Conservation (phyloP, 106 monocot genomes). For the Dendrobium nobile region DNA sequence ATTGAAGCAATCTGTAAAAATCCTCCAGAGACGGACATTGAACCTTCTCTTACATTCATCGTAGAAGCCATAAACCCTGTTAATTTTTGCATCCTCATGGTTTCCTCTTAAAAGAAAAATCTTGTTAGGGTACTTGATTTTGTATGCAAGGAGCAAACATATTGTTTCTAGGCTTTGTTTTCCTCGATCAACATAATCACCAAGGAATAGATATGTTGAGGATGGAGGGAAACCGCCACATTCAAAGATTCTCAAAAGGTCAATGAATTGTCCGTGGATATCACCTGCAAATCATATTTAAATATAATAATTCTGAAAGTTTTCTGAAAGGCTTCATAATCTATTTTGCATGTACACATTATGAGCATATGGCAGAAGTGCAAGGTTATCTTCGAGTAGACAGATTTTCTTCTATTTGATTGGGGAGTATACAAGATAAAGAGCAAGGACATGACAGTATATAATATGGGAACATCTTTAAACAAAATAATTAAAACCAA, state of each 20-base stretch:
- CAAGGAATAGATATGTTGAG: conserved; percentile 35
- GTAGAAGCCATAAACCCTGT: conserved; percentile 37
- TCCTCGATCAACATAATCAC: conserved; percentile 42
- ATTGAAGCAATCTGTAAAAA: conserved; percentile 39
- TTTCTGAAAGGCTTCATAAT: neutral
- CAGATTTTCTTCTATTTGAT: too few species aligned
- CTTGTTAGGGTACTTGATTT: conserved; percentile 35
- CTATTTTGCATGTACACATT: neutral
- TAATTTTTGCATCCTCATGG: conserved; percentile 39
- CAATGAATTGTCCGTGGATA: conserved; percentile 36
- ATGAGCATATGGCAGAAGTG: neutral
- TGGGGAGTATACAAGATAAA: too few species aligned
- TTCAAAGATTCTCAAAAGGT: conserved; percentile 37
- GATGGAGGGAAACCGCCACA: conserved; percentile 33
- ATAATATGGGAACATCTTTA: neutral
- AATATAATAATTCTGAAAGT: neutral
- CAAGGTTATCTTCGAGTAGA: too few species aligned
- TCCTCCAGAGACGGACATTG: conserved; percentile 38
- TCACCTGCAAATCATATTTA: conserved; percentile 16
- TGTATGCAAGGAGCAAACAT: conserved; percentile 36
- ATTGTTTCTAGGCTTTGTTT: conserved; percentile 43
- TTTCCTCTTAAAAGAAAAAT: conserved; percentile 37
- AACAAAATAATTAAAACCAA: neutral
- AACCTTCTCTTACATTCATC: conserved; percentile 43
- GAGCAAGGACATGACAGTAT: neutral